phyloP scores from a whole-genome alignment of 1,139 yeast genomes.

The Pichia sp. region DNA sequence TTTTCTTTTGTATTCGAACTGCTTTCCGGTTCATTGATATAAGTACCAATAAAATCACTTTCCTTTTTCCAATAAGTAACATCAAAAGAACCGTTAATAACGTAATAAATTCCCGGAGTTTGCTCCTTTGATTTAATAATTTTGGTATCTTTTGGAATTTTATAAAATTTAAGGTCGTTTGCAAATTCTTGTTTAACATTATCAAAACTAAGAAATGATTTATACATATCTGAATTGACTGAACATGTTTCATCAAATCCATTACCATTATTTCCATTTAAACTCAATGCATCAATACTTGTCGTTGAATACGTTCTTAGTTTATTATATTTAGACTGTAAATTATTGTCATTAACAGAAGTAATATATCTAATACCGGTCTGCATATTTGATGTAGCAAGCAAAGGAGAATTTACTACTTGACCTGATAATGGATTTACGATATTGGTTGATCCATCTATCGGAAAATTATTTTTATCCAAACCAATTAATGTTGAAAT shows the following conservation, averaged over 20 bases:
- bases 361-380: conserved; percentile 15
- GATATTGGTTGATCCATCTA: conserved; percentile 1
- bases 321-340: conserved; percentile 6
- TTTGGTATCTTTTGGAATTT: conserved; percentile 46
- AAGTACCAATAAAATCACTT: conserved; percentile 20
- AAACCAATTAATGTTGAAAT: conserved; percentile 72
- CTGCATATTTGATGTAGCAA: conserved; percentile 1
- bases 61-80: conserved; percentile 38
- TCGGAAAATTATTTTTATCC: conserved; percentile 26
- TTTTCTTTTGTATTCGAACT: conserved; percentile 8
- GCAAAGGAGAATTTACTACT: conserved; percentile 3
- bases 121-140: conserved; percentile 60
- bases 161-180: conserved; percentile 51
- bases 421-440: background rate
- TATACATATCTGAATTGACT: conserved; percentile 11
- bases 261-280: background rate
- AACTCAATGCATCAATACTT: conserved; percentile 9
- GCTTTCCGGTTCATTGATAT: conserved; percentile 21
- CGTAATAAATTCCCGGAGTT: conserved; percentile 71
- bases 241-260: conserved; percentile 10
- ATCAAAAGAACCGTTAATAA: conserved; percentile 71
- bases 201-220: conserved; percentile 35
- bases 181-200: conserved; percentile 61
- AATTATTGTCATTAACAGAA: background rate
- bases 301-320: conserved; percentile 25